Base-by-base conservation (phyloP, 1,284 basidiomycete species). In the Marasmius fiardii region DNA sequence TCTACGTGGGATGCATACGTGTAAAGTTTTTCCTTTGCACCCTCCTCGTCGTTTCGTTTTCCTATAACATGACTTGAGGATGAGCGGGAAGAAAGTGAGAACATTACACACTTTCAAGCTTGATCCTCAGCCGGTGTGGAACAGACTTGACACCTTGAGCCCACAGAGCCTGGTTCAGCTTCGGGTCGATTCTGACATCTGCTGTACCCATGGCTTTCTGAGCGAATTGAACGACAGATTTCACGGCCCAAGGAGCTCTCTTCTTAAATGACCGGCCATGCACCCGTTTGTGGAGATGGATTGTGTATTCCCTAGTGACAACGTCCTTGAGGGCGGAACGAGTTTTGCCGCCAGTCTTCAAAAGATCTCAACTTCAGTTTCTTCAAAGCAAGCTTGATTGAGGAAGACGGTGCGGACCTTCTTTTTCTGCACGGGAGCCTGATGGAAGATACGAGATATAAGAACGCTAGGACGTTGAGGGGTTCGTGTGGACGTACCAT, bases 11-110 rank as follows among this genome's bases (percentile, higher is more conserved):
- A 85, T 61, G 91, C 95, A 71, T 94, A 92, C 52, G 93, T 95
- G 83, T 82, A 97, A 57, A 98, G 87, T 81, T 96, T 97, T 82
- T 98, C 95, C 80, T 95, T 96, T 60, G 94, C 93, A 67, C 88
- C 90, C 80, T 97, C 94, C 67, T 95, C 93, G 74, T 97, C 94
- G 72, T 95, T 95, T 68, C 93, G 88, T 75, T 90, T 90, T 64
- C 89, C 89, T 91, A 60, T 39, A 58, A 24, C 23, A 41, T 34
- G 51, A 52, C 21, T 16, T n/a, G 37, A 52, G 37, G 10, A 14
- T 37, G 11, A 43, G 31, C 49, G 44, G 20, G 18, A 52, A 34
- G 37, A 50, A 48, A 52, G 11, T 21, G 35, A 31, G 34, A 86
- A n/a, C n/a, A n/a, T n/a, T n/a, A n/a, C 93, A 78, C 78, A 92